Evolutionary conservation across 352 stramenopile species (phyloP).

Genomic region (Thalassiosira livingstoniorum): DNA sequence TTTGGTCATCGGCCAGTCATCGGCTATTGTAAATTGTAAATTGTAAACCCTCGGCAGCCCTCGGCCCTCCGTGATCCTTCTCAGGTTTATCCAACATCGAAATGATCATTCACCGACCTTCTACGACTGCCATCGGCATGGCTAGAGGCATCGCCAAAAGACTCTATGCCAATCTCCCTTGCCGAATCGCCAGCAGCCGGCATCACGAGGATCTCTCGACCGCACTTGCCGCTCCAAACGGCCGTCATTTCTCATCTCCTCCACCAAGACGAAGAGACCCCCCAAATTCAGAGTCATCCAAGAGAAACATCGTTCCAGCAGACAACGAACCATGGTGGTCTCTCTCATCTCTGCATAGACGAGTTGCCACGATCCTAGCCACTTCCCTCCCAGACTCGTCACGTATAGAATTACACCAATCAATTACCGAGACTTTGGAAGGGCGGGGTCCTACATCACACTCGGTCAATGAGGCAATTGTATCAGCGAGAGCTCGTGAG

Average conservation of each 20-base stretch:
- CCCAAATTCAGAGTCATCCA: neutral
- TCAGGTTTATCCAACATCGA: too few relatives aligned
- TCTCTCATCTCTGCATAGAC: slow-evolving; percentile 44
- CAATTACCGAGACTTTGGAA: slow-evolving; percentile 28
- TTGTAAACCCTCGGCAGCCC: too few relatives aligned
- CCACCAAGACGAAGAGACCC: neutral
- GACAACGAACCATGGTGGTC: slow-evolving; percentile 47
- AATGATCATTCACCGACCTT: too few relatives aligned
- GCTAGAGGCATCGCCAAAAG: too few relatives aligned
- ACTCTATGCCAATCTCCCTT: too few relatives aligned
- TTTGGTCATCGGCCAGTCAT: too few relatives aligned
- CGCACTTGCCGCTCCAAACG: neutral
- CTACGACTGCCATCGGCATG: too few relatives aligned
- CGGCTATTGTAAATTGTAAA: too few relatives aligned
- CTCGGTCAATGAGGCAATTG: slow-evolving; percentile 52
- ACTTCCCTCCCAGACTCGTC: slow-evolving; percentile 33
- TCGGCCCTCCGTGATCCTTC: too few relatives aligned
- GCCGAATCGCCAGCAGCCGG: too few relatives aligned
- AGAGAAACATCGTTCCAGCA: neutral
- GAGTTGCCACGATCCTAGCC: slow-evolving; percentile 36
- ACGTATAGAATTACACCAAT: slow-evolving; percentile 20
- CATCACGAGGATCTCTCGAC: too few relatives aligned
- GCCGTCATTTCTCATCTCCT: neutral
- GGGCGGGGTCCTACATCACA: slow-evolving; percentile 27
- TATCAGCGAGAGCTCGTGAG: slow-evolving; percentile 35